A percentile compares a stretch with the other conserved stretches of the same genome.
These are phyloP conservation scores for Bertia moriformis DNA, from an alignment of 2,329 filamentous ascomycete species.

Conservation along the genomic window DNA sequence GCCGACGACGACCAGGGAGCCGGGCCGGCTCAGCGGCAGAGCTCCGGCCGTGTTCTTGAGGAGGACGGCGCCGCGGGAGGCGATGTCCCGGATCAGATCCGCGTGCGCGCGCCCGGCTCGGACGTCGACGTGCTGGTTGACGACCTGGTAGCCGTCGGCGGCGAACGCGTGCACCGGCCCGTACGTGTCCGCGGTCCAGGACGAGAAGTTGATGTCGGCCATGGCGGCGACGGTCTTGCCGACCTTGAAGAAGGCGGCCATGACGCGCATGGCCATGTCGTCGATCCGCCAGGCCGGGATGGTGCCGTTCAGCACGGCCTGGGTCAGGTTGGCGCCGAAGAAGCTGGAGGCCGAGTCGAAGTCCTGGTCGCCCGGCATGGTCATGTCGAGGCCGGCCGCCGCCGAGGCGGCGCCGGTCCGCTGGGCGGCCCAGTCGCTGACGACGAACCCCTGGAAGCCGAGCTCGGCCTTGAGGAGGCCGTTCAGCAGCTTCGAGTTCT, in stretches of 20 bases:
- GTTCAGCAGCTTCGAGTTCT: slow-evolving; percentile 66
- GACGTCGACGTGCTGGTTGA: slow-evolving; percentile 79
- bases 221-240: slow-evolving; percentile 32
- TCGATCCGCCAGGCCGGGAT: slow-evolving; percentile 76
- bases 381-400: slow-evolving; percentile 67
- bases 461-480: slow-evolving; percentile 65
- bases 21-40: slow-evolving; percentile 67
- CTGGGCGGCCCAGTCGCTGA: slow-evolving; percentile 70
- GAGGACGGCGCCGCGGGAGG: slow-evolving; percentile 68
- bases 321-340: slow-evolving; percentile 78
- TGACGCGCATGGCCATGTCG: slow-evolving; percentile 80
- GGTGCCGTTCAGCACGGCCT: slow-evolving; percentile 79
- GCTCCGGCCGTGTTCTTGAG: slow-evolving; percentile 66
- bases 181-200: slow-evolving; percentile 69
- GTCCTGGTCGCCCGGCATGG: slow-evolving; percentile 70
- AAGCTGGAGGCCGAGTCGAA: slow-evolving; percentile 62
- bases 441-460: slow-evolving; percentile 68
- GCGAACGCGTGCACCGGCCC: slow-evolving; percentile 54
- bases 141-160: slow-evolving; percentile 40
- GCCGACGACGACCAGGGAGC: slow-evolving; percentile 64
- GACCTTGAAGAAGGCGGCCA: slow-evolving; percentile 56
- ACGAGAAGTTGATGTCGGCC: slow-evolving; percentile 64
- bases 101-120: slow-evolving; percentile 50
- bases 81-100: slow-evolving; percentile 59
- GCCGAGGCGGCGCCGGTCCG: slow-evolving; percentile 54